Base-by-base conservation (phyloP, 129 eudicot species). In the Dittrichia graveolens region DNA sequence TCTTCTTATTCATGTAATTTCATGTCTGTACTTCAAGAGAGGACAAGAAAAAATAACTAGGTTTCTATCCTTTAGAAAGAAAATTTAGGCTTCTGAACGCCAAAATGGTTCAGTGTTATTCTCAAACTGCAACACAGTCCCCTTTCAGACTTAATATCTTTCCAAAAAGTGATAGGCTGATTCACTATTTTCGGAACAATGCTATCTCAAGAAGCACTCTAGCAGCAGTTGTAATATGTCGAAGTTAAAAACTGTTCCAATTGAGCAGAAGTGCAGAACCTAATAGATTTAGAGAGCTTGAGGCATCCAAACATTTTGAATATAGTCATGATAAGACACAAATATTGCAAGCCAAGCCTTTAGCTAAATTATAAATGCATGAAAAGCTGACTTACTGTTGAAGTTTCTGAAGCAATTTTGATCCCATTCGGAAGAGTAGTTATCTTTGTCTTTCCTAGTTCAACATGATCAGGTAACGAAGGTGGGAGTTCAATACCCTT, bases 351-450 rank as follows among this genome's bases (percentile, higher is more conserved):
- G 6, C 3, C 67, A 59, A 57, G 12, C 59, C 60, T 34, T 59
- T 15, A 38, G 6, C n/a, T 3, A 49, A 24, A 18, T 4, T 8
- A 74, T 8, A 65, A 38, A 71, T 46, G 7, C 39, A 44, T 44
- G 6, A 19, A 71, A 59, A 43, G n/a, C 34, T 19, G 11, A 81
- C 93, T 58, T 90, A 90, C 99, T 67, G 85, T 40, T n/a, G 91
- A 84, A 65, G 88, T 59, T 71, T 94, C 96, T 0, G 99, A 90
- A 60, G 99, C 99, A 15, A 94, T 80, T 84, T 81, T 94, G 61
- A 88, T 76, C 38, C 97, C 97, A 73, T 94, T 94, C 2, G 82
- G 24, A 50, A 94, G 99, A 61, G 91, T 86, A 18, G 99, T 90
- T 69, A 94, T 84, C 78, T 82, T 75, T 66, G 99, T 94, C 63